Evolutionary conservation across 306 rosid genomes (phyloP), one percentile per base, ranked within the genome.

Genomic region (Lablab purpureus): DNA sequence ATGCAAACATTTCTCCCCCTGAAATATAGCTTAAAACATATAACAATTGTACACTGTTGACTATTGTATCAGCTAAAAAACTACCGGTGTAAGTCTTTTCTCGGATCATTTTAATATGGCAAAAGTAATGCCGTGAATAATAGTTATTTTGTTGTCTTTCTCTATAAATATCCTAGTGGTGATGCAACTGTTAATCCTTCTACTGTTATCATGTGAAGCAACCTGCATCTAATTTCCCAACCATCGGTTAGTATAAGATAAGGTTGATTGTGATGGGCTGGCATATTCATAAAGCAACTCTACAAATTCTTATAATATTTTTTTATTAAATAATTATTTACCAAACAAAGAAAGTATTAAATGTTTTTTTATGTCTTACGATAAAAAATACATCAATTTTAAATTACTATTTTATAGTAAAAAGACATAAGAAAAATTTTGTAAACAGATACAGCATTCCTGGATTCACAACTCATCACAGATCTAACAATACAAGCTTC

Each of bases 201-300:
- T 56, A 40, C 45, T 58, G 43, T 56, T 58, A 17, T n/a, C 78
- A 17, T 74, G 78, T 73, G 67, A 56, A 40, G 68, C 55, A 58
- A 74, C 27, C 34, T 40, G 69, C 70, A 59, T 25, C 58, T 27
- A 74, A 15, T 15, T 40, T 74, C 18, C 43, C 17, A 56, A 25
- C 64, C 27, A 41, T 74, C 19, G 17, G 69, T 41, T 40, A 23
- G 55, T 13, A 40, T n/a, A 25, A 74, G 78, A 32, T 55, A 73
- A 71, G 68, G 68, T 73, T 74, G 43, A 14, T 17, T 59, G 58
- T 43, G 56, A 45, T 75, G 63, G 50, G 32, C 62, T 7, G 13
- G 40, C 32, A 47, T n/a, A n/a, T 19, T 64, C 62, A 11, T 6
- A n/a, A 28, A 15, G 2, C 3, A 30, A 28, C 3, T 28, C 40